A percentile compares a stretch with the other conserved stretches of the same genome.
phyloP scores from a whole-genome alignment of 1,284 basidiomycete genomes.

The Trichosporon faecale region DNA sequence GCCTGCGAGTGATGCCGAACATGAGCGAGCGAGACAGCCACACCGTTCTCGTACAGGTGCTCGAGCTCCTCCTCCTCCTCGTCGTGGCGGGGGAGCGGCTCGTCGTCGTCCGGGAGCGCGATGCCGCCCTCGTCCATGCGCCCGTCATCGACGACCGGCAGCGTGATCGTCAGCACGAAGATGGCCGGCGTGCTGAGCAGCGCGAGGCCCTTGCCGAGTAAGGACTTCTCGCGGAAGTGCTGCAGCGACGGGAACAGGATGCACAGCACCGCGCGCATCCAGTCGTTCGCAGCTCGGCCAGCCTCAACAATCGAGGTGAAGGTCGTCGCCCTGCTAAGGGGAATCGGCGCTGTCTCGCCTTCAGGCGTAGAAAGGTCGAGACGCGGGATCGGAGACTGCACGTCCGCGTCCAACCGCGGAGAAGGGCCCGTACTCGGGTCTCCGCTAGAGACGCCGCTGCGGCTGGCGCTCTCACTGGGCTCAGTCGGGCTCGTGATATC shows the following conservation, averaged over 20 bases:
- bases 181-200: slow-evolving; percentile 84
- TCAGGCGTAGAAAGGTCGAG: neutral
- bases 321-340: slow-evolving; percentile 86
- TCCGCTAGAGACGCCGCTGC: neutral
- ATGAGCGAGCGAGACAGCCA: slow-evolving; percentile 19
- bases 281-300: slow-evolving; percentile 56
- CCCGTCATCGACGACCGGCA: slow-evolving; percentile 72
- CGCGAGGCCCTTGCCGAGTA: slow-evolving; percentile 69
- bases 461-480: neutral
- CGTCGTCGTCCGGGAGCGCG: slow-evolving; percentile 37
- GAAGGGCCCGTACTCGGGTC: too few relatives aligned
- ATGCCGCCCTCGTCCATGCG: slow-evolving; percentile 41
- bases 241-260: slow-evolving; percentile 81
- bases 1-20: neutral
- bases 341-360: slow-evolving; percentile 57
- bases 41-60: slow-evolving; percentile 38
- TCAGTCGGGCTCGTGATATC: neutral
- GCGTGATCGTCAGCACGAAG: slow-evolving; percentile 76
- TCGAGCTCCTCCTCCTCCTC: slow-evolving; percentile 43
- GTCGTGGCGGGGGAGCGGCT: slow-evolving; percentile 28
- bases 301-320: slow-evolving; percentile 84
- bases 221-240: slow-evolving; percentile 67
- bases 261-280: slow-evolving; percentile 11
- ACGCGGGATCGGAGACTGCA: neutral
- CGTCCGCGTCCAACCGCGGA: neutral